Evolutionary conservation across 345 rosid species (phyloP).

Genomic region (Fremontodendron californicum): DNA sequence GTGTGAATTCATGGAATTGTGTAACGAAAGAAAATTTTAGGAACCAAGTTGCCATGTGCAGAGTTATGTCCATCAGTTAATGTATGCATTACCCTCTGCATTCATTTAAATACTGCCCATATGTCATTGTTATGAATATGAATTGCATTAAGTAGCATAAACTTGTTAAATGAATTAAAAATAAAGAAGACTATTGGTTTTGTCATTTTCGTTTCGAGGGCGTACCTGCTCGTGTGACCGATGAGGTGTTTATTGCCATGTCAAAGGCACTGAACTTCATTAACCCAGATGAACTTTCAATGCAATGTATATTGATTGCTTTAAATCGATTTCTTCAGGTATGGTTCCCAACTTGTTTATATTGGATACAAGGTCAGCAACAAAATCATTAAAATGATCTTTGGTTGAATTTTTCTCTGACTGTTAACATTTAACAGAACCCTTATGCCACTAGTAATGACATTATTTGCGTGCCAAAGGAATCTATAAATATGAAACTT

Average conservation of each 20-base stretch:
- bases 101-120: background rate
- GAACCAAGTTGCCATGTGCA: background rate
- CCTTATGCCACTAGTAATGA: background rate
- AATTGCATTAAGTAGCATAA: background rate
- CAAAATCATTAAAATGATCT: background rate
- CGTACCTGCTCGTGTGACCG: constrained; percentile 85
- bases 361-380: background rate
- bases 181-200: constrained; percentile 7
- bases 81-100: background rate
- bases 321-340: constrained; percentile 97
- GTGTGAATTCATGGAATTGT: background rate
- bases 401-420: background rate
- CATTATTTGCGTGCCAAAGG: background rate
- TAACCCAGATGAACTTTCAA: constrained; percentile 91
- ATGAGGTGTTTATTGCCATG: constrained; percentile 96
- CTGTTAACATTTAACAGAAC: background rate
- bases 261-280: constrained; percentile 94
- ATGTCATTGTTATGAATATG: background rate
- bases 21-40: background rate
- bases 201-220: constrained; percentile 44
- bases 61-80: background rate
- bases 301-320: constrained; percentile 92
- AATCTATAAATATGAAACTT: background rate
- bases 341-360: constrained; percentile 4
- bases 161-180: background rate